Percentiles rank a stretch among this genome's conserved stretches.
These are phyloP conservation scores for Anthoceros angustus DNA, from an alignment of 225 moss, liverwort and hornwort genomes.

Conservation along the genomic window DNA sequence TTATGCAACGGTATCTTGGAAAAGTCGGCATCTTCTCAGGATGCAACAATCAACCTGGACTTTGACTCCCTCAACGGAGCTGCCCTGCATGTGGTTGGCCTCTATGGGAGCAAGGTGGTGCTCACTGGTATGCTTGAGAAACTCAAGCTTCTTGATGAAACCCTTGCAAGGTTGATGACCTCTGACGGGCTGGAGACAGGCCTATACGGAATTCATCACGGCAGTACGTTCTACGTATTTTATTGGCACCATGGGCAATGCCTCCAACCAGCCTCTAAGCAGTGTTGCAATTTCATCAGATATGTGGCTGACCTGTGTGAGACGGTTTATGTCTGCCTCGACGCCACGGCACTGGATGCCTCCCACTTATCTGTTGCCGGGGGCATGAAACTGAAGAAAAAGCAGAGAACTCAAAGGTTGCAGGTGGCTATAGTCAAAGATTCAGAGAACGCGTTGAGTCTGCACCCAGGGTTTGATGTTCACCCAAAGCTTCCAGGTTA, in stretches of 20 bases:
- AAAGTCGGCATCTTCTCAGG: slow-evolving; percentile 13
- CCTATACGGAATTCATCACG: slow-evolving; percentile 15
- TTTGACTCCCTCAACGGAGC: slow-evolving; percentile 18
- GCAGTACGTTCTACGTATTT: slow-evolving; percentile 13
- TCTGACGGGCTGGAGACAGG: slow-evolving; percentile 25
- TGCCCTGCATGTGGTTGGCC: slow-evolving; percentile 17
- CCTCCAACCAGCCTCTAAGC: slow-evolving; percentile 23
- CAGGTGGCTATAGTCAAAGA: slow-evolving; percentile 2
- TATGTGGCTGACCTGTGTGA: slow-evolving; percentile 41
- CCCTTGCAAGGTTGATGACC: background rate
- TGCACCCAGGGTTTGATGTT: background rate
- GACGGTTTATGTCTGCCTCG: slow-evolving; percentile 30
- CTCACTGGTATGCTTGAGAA: slow-evolving; percentile 23
- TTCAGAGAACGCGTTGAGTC: background rate
- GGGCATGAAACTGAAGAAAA: slow-evolving; percentile 1
- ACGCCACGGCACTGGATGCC: slow-evolving; percentile 12
- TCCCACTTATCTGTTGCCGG: background rate
- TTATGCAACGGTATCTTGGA: slow-evolving; percentile 24
- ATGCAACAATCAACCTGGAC: slow-evolving; percentile 9
- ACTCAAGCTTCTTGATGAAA: background rate
- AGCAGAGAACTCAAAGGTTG: background rate
- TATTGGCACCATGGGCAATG: slow-evolving; percentile 37
- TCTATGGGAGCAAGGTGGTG: slow-evolving; percentile 31
- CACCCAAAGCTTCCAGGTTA: background rate
- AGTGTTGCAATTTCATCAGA: slow-evolving; percentile 45